Evolutionary conservation across 163 green algal species (phyloP).

Genomic region (Coccomyxa subellipsoidea): DNA sequence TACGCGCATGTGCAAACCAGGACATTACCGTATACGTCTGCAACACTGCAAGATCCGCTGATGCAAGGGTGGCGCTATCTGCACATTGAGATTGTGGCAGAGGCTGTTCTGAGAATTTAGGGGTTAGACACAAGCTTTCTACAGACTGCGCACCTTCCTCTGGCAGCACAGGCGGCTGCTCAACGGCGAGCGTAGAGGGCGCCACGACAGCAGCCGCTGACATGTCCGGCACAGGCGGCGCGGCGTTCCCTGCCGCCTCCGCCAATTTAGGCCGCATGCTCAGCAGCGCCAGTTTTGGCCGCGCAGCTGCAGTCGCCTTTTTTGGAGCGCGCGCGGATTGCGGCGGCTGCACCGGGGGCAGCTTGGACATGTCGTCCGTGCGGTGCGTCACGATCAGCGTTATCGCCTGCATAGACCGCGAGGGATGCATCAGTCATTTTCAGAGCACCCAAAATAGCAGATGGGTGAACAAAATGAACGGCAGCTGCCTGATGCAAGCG

Average conservation of each 20-base stretch:
- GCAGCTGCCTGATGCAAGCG: too few relatives aligned
- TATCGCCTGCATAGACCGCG: conserved; percentile 76
- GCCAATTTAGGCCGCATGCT: not conserved
- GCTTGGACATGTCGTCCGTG: conserved; percentile 37
- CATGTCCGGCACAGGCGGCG: not conserved
- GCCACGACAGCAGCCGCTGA: not conserved
- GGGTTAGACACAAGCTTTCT: too few relatives aligned
- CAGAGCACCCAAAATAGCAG: too few relatives aligned
- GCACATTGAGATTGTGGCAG: too few relatives aligned
- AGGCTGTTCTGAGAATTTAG: too few relatives aligned
- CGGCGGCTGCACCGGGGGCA: conserved; percentile 1
- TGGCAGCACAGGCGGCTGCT: not conserved
- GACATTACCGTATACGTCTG: too few relatives aligned
- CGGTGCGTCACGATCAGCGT: conserved; percentile 72
- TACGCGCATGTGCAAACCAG: too few relatives aligned
- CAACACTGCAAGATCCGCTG: too few relatives aligned
- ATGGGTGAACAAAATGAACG: too few relatives aligned
- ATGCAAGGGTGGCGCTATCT: too few relatives aligned
- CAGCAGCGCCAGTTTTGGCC: conserved; percentile 22
- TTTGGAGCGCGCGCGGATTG: conserved; percentile 6
- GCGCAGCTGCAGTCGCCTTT: not conserved
- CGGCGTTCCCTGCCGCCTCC: not conserved
- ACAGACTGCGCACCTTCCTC: too few relatives aligned
- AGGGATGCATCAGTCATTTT: too few relatives aligned
- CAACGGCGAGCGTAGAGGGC: conserved; percentile 1